Evolutionary conservation across 192 early-diverging fungal species (phyloP), one percentile per base, ranked within the genome.

Genomic region (Dispira parvispora): DNA sequence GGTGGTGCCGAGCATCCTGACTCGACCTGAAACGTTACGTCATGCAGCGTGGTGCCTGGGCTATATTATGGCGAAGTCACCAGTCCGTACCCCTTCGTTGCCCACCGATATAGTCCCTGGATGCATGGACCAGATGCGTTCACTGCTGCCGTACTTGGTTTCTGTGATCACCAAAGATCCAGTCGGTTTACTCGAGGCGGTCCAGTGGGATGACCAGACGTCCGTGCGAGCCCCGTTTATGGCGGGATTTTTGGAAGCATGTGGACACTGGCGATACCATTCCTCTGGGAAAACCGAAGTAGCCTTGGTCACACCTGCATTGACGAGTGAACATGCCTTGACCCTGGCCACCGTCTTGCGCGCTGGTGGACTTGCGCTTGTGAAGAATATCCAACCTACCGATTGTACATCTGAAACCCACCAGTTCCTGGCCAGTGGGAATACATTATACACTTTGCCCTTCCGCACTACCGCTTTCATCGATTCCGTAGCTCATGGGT

Each of bases 161-260:
- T 38, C 32, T 6, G 32, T 38, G 32, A 6, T 38, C 6, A 38
- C 32, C 3, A 38, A 38, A 38, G 32, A 38, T 6, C 32, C 32
- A 6, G 32, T 6, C 6, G 32, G 32, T 38, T 38, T 38, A 38
- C 58, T 61, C 43, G 38, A 44, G 18, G 16, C 44, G 43, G 32
- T 44, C 38, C 58, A 45, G 16, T 61, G 58, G 58, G 58, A 44
- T 13, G 43, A 61, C 32, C n/a, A 20, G 18, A 45, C 38, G n/a
- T 18, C 21, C 10, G 58, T 61, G n/a, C 58, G 58, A 2, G n/a
- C n/a, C 28, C 58, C 58, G 14, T 61, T 61, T 44, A 14, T 61
- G 43, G 43, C 58, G 11, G 43, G 58, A 5, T 8, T 13, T 11
- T n/a, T 61, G 12, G 43, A 14, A 13, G n/a, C 58, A 11, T 20